Evolutionary conservation across 768 basidiomycete species (phyloP).

Genomic region (Phlebiopsis flavidoalba): DNA sequence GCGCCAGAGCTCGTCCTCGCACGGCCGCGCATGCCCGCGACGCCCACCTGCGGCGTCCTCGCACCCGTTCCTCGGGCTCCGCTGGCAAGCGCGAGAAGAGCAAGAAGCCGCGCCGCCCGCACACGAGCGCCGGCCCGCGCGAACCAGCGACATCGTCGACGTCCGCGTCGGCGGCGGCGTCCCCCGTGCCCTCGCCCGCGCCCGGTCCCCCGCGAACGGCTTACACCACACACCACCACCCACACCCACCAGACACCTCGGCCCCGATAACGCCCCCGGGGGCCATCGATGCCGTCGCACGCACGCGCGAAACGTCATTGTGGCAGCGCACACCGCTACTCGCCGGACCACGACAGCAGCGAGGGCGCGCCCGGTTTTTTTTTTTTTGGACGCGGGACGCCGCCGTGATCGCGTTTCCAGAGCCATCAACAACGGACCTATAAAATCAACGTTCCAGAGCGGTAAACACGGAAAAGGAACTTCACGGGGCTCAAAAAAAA

Average conservation of each 20-base stretch:
- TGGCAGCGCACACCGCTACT: background rate
- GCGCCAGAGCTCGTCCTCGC: background rate
- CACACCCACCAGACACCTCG: background rate
- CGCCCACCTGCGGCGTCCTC: background rate
- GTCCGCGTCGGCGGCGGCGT: slow-evolving; percentile 18
- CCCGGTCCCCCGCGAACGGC: slow-evolving; percentile 13
- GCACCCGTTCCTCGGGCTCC: background rate
- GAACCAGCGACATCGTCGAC: slow-evolving; percentile 48
- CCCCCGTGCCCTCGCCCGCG: slow-evolving; percentile 7
- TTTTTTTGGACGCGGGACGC: no score
- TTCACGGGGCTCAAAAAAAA: background rate
- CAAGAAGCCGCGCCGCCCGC: slow-evolving; percentile 46
- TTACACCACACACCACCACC: slow-evolving; percentile 7
- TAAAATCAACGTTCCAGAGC: background rate
- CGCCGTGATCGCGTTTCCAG: no score
- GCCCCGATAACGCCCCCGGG: no score
- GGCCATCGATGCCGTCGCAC: background rate
- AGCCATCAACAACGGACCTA: background rate
- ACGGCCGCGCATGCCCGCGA: background rate
- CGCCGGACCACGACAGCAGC: background rate
- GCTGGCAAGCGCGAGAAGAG: slow-evolving; percentile 12
- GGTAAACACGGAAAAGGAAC: no score
- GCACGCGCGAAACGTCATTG: background rate
- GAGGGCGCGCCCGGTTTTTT: background rate
- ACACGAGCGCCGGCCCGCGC: slow-evolving; percentile 67